A percentile compares a stretch with the other conserved stretches of the same genome.
Conservation (phyloP, 2,329 filamentous ascomycete species). For the Aureobasidium melanogenum region DNA sequence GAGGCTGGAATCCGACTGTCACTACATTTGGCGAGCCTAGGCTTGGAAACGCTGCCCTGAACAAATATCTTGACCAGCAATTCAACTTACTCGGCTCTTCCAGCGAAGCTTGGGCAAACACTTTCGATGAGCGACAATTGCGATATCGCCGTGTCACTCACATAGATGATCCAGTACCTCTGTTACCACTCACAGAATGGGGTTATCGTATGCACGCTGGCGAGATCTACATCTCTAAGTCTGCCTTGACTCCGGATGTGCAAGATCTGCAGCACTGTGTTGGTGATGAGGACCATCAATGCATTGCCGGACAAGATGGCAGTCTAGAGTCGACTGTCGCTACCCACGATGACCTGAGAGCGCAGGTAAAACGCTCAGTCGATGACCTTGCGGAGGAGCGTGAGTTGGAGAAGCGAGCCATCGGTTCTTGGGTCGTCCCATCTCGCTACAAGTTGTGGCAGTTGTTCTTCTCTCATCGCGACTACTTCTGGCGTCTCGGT, state of each 20-base stretch:
- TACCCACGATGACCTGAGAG: neutral
- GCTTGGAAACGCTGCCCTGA: conserved; percentile 47
- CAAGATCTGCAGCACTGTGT: conserved; percentile 62
- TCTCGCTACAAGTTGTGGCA: conserved; percentile 74
- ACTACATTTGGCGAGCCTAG: conserved; percentile 91
- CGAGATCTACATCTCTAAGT: conserved; percentile 76
- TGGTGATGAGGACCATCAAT: conserved; percentile 62
- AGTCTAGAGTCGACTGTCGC: neutral
- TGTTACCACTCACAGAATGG: conserved; percentile 81
- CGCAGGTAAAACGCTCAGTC: neutral
- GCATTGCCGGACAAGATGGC: conserved; percentile 55
- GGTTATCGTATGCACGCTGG: conserved; percentile 77
- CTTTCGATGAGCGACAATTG: conserved; percentile 17
- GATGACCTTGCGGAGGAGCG: neutral
- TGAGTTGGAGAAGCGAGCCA: neutral
- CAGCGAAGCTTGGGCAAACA: conserved; percentile 18
- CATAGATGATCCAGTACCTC: conserved; percentile 74
- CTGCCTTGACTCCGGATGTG: conserved; percentile 56
- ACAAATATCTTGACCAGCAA: conserved; percentile 43
- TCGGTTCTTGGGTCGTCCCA: conserved; percentile 25
- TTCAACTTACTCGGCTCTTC: conserved; percentile 31
- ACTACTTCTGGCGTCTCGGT: conserved; percentile 93
- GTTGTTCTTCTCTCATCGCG: conserved; percentile 83
- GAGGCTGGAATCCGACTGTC: conserved; percentile 67
- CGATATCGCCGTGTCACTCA: conserved; percentile 76